phyloP scores from a whole-genome alignment of 768 basidiomycete genomes.

The Hysterangium stoloniferum region DNA sequence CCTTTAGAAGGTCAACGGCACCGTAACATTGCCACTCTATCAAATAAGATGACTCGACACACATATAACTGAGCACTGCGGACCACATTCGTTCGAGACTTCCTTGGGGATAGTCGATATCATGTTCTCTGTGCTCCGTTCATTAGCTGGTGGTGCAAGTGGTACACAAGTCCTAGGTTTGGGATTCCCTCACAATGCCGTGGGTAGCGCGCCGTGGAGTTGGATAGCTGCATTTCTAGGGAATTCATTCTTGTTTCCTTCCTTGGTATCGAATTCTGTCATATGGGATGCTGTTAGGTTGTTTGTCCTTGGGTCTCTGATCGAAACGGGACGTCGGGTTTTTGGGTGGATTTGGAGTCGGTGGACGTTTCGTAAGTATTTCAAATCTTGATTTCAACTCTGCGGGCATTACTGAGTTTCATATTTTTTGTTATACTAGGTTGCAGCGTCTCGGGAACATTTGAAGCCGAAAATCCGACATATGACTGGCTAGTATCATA shows the following conservation, averaged over 20 bases:
- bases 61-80: too few relatives aligned
- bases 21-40: too few relatives aligned
- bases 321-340: constrained; percentile 17
- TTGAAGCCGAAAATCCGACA: constrained; percentile 37
- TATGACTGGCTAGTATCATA: constrained; percentile 43
- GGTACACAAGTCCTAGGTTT: too few relatives aligned
- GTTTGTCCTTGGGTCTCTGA: constrained; percentile 16
- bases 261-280: not conserved
- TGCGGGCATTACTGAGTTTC: too few relatives aligned
- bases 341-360: constrained; percentile 10
- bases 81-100: too few relatives aligned
- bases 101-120: too few relatives aligned
- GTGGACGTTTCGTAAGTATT: constrained; percentile 11
- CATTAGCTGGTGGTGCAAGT: too few relatives aligned
- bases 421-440: constrained; percentile 21
- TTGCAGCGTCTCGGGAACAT: constrained; percentile 38
- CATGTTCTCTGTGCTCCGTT: too few relatives aligned
- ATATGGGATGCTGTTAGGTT: constrained; percentile 14
- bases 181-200: too few relatives aligned
- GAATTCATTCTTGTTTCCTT: not conserved
- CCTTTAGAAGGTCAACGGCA: too few relatives aligned
- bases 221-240: not conserved
- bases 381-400: not conserved
- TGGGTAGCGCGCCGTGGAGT: too few relatives aligned
- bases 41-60: too few relatives aligned